Evolutionary conservation across 1,139 yeast genomes (phyloP), one percentile per base, ranked within the genome.

Genomic region (Suhomyces guaymorum): DNA sequence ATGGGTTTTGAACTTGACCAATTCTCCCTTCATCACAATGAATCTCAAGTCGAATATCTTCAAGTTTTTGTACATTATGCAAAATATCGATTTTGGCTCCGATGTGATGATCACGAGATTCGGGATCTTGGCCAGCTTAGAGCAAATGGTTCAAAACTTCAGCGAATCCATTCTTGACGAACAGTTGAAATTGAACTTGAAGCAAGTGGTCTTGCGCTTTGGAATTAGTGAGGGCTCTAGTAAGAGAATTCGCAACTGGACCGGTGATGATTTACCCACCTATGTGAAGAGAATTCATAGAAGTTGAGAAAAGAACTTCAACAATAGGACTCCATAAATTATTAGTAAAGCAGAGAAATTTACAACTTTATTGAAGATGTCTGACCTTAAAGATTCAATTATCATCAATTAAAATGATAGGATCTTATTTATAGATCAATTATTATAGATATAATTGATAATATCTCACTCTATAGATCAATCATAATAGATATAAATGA

Each of bases 221-320:
- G 68, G 68, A 0, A 48, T 73, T 7, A 51, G 70, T 12, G 63
- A 69, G 4, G 58, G 60, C 0, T 48, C 69, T 4, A 70, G 70
- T 36, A 81, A 82, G 50, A 72, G 92, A 55, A 55, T 78, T 3
- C 49, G 64, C 25, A 80, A 78, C 3, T 84, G 92, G 92, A 63
- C 79, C 4, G 62, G 61, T 32, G 73, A 61, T 17, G 87, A 82
- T 48, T 45, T 71, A 10, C 59, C 57, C 1, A 55, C 60, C 28
- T 56, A 64, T 19, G 52, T 64, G 16, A 80, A 79, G 48, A 62
- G 83, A 49, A 42, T 72, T n/a, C 56, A 59, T 33, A 28, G 12
- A 26, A 22, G 12, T 8, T 16, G 17, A 18, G 5, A 8, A 16
- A 23, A 5, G 10, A 6, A 5, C 8, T 7, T 8, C 5, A 13